A percentile compares a stretch with the other conserved stretches of the same genome.
These are phyloP conservation scores for Boletales sp. DNA, from an alignment of 768 basidiomycete genomes.

Conservation along the genomic window DNA sequence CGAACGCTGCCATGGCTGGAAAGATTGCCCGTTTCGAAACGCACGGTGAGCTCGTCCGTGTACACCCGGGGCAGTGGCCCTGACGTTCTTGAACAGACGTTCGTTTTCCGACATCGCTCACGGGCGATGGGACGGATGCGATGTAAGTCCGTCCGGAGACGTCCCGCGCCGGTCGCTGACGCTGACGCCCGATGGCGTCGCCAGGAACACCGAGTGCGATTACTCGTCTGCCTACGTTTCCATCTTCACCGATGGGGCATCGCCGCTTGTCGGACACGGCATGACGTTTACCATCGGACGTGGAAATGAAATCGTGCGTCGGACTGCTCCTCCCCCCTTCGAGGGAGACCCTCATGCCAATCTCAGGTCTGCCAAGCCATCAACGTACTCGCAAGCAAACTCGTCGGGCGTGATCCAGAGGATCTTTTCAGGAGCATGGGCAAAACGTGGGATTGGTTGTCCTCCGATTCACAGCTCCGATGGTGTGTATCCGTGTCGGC, in stretches of 20 bases:
- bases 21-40: constrained; percentile 57
- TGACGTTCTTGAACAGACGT: constrained; percentile 51
- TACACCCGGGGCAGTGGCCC: neutral
- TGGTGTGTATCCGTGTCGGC: constrained; percentile 47
- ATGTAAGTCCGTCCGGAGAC: constrained; percentile 50
- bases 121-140: constrained; percentile 91
- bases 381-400: constrained; percentile 70
- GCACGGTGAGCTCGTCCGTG: constrained; percentile 42
- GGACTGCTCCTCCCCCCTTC: neutral
- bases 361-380: constrained; percentile 78
- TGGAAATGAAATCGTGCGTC: constrained; percentile 84
- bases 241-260: constrained; percentile 61
- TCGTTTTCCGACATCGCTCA: constrained; percentile 87
- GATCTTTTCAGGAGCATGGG: constrained; percentile 89
- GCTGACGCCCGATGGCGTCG: neutral
- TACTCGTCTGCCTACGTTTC: constrained; percentile 92
- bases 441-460: constrained; percentile 81
- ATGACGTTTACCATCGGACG: constrained; percentile 96
- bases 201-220: constrained; percentile 92
- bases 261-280: constrained; percentile 77
- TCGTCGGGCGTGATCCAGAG: constrained; percentile 80
- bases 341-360: constrained; percentile 1
- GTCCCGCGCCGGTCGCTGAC: neutral
- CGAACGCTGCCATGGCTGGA: constrained; percentile 17
- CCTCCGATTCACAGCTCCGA: constrained; percentile 85